Evolutionary conservation across 768 basidiomycete species (phyloP).

Genomic region (Udeniomyces megalosporus): DNA sequence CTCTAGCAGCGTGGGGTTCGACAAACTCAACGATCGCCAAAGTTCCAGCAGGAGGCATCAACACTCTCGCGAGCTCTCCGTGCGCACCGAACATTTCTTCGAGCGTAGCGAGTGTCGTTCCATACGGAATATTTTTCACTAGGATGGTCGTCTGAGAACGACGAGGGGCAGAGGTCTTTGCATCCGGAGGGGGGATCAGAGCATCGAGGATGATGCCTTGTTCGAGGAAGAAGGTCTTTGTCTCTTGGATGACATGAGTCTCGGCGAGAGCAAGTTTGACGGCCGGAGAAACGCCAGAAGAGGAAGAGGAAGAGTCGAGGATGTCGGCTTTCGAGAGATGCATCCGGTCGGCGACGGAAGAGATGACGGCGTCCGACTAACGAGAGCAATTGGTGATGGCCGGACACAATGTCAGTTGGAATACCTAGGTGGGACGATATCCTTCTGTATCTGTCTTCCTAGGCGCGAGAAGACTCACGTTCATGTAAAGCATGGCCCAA

Average conservation of each 20-base stretch:
- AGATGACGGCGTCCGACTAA: constrained; percentile 83
- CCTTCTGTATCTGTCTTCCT: too few species aligned
- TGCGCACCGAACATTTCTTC: constrained; percentile 60
- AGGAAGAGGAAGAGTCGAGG: constrained; percentile 61
- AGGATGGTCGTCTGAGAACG: constrained; percentile 66
- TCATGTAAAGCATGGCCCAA: constrained; percentile 93
- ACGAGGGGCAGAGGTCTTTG: too few species aligned
- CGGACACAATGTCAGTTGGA: neutral
- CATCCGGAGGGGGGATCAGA: constrained; percentile 19
- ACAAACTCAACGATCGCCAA: constrained; percentile 80
- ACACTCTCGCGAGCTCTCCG: constrained; percentile 50
- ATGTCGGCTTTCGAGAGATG: constrained; percentile 73
- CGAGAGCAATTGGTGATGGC: neutral
- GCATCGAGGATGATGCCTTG: constrained; percentile 20
- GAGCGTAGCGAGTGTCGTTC: constrained; percentile 59
- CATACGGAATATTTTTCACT: constrained; percentile 93
- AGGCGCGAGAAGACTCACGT: constrained; percentile 47
- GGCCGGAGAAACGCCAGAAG: constrained; percentile 44
- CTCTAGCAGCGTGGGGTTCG: constrained; percentile 50
- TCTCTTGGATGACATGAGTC: constrained; percentile 89
- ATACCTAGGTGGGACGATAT: neutral
- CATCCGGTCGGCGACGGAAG: constrained; percentile 78
- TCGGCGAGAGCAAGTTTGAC: constrained; percentile 93
- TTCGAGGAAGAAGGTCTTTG: constrained; percentile 59
- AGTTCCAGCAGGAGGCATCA: constrained; percentile 83